Percentiles rank a stretch among this genome's conserved stretches.
These are phyloP conservation scores for Mycena haematopus DNA, from an alignment of 768 basidiomycete species.

Conservation along the genomic window DNA sequence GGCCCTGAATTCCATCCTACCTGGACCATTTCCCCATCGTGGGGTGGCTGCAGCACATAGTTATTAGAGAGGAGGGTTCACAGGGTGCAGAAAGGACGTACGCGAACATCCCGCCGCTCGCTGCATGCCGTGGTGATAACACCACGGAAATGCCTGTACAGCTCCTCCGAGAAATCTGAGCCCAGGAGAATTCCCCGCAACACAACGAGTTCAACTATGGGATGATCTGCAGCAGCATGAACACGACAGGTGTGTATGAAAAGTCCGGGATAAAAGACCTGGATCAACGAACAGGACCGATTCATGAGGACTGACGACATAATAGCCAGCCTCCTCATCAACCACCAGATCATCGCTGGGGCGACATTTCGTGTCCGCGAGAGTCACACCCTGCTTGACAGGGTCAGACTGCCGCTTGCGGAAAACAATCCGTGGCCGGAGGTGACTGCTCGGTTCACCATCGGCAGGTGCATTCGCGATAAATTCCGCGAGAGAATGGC, in stretches of 20 bases:
- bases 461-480: too few relatives aligned
- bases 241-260: not conserved
- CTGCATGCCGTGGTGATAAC: not conserved
- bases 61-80: not conserved
- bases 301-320: not conserved
- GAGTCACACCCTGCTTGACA: not conserved
- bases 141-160: not conserved
- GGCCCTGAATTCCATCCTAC: conserved; percentile 18
- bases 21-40: conserved; percentile 8
- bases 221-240: too few relatives aligned
- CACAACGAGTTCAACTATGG: not conserved
- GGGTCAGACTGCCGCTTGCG: too few relatives aligned
- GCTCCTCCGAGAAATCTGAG: not conserved
- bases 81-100: not conserved
- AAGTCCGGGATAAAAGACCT: not conserved
- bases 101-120: conserved; percentile 11
- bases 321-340: not conserved
- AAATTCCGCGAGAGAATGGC: too few relatives aligned
- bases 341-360: not conserved
- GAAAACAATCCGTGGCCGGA: too few relatives aligned
- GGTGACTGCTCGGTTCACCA: too few relatives aligned
- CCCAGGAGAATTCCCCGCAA: not conserved
- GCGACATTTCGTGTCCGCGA: not conserved
- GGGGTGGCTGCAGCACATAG: not conserved
- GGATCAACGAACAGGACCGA: not conserved